phyloP scores from a whole-genome alignment of 2,329 filamentous ascomycete species.

The Diaporthe sp. region DNA sequence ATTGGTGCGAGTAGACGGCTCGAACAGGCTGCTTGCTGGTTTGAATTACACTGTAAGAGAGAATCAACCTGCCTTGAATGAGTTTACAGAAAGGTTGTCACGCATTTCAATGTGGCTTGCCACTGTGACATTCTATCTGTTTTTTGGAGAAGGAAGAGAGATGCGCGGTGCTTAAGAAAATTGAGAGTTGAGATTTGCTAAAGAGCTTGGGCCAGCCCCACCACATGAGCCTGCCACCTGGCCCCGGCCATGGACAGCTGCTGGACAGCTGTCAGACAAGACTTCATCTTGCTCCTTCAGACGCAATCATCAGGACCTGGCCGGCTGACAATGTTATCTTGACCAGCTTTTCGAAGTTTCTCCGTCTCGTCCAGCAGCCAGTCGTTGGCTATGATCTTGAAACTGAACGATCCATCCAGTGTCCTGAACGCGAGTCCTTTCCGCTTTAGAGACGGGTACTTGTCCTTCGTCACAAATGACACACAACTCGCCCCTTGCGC shows the following conservation, averaged over 20 bases:
- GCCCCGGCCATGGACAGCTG: background rate
- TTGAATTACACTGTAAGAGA: background rate
- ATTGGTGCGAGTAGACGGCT: slow-evolving; percentile 38
- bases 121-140: background rate
- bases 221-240: background rate
- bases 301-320: background rate
- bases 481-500: background rate
- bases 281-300: background rate
- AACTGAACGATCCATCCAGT: background rate
- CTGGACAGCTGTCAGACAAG: background rate
- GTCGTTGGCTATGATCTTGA: background rate
- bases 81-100: background rate
- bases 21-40: slow-evolving; percentile 34
- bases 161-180: background rate
- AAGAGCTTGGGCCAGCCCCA: slow-evolving; percentile 7
- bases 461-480: background rate
- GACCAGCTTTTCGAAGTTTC: background rate
- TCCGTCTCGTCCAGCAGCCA: background rate
- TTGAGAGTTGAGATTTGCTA: slow-evolving; percentile 22
- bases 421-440: background rate
- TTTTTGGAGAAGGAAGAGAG: background rate
- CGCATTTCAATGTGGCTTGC: background rate
- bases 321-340: background rate
- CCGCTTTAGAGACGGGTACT: background rate
- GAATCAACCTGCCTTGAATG: background rate